These are phyloP conservation scores for Gynostemma pentaphyllum DNA, from an alignment of 306 rosid species.

Conservation along the genomic window DNA sequence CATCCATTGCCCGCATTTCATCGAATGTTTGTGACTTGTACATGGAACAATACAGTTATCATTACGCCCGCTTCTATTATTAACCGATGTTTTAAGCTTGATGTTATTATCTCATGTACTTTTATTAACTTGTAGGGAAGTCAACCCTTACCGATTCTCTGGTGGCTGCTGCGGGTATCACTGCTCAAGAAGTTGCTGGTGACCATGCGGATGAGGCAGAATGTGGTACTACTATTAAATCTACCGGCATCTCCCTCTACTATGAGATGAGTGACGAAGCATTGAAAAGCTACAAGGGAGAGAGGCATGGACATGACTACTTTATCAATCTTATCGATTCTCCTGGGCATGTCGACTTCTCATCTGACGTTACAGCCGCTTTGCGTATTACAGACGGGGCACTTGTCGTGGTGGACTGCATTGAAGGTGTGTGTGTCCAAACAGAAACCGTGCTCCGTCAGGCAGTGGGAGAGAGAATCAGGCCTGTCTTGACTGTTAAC, in stretches of 20 bases:
- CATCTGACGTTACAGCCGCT: constrained; percentile 96
- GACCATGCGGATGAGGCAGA: constrained; percentile 91
- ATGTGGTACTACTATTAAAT: constrained; percentile 89
- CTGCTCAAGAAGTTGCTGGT: constrained; percentile 85
- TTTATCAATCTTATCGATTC: constrained; percentile 92
- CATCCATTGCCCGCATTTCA: no score
- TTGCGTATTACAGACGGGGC: constrained; percentile 94
- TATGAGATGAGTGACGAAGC: constrained; percentile 57
- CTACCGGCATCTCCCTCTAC: constrained; percentile 90
- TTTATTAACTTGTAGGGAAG: constrained; percentile 38
- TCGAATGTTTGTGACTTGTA: no score
- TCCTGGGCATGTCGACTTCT: constrained; percentile 83
- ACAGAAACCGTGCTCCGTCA: constrained; percentile 87
- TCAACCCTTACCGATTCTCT: constrained; percentile 87
- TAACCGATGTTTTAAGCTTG: no score
- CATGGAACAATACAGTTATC: no score
- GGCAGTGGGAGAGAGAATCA: constrained; percentile 85
- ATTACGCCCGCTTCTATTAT: no score
- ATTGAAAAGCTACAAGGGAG: constrained; percentile 54
- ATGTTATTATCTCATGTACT: no score
- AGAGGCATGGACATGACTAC: constrained; percentile 65
- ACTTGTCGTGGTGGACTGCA: constrained; percentile 81
- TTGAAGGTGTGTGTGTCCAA: constrained; percentile 91
- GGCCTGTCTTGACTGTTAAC: constrained; percentile 77
- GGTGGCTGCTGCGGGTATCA: constrained; percentile 95